Conservation (phyloP, 208 protist genomes). For the Angomonas deanei region DNA sequence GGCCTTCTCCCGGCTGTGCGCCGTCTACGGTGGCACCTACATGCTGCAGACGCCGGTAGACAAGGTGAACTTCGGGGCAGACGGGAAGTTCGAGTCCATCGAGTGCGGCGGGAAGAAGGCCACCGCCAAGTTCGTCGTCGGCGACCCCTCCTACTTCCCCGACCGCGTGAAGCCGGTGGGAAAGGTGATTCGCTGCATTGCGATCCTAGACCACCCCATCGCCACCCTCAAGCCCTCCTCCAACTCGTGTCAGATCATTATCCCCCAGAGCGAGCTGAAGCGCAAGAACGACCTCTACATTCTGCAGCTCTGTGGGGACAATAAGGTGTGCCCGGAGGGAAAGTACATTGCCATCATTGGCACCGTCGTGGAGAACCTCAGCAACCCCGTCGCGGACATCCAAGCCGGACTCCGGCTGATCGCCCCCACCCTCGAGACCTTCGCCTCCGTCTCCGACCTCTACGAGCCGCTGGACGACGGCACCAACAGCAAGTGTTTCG, state of each 20-base stretch:
- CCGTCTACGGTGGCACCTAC: slow-evolving; percentile 97
- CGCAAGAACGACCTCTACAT: slow-evolving; percentile 98
- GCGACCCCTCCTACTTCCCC: slow-evolving; percentile 99
- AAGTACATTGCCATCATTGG: slow-evolving; percentile 97
- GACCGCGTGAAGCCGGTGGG: slow-evolving; percentile 91
- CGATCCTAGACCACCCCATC: slow-evolving; percentile 94
- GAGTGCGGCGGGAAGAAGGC: slow-evolving; percentile 81
- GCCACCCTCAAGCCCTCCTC: slow-evolving; percentile 58
- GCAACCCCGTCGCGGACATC: slow-evolving; percentile 93
- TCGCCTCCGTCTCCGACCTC: slow-evolving; percentile 85
- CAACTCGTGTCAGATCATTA: slow-evolving; percentile 96
- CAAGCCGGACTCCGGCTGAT: slow-evolving; percentile 91
- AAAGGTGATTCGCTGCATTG: slow-evolving; percentile 97
- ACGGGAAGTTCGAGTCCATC: slow-evolving; percentile 94
- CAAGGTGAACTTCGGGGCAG: slow-evolving; percentile 93
- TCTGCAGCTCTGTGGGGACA: slow-evolving; percentile 84
- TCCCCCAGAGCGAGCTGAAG: slow-evolving; percentile 94
- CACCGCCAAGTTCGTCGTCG: slow-evolving; percentile 94
- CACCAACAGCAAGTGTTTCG: slow-evolving; percentile 87
- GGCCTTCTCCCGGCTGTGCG: slow-evolving; percentile 94
- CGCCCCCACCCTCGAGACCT: slow-evolving; percentile 86
- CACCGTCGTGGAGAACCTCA: slow-evolving; percentile 95
- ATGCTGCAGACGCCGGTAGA: slow-evolving; percentile 98
- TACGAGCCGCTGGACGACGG: slow-evolving; percentile 92
- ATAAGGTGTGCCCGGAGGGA: slow-evolving; percentile 96